These are phyloP conservation scores for Flammula alnicola DNA, from an alignment of 1,284 basidiomycete genomes.

Conservation along the genomic window DNA sequence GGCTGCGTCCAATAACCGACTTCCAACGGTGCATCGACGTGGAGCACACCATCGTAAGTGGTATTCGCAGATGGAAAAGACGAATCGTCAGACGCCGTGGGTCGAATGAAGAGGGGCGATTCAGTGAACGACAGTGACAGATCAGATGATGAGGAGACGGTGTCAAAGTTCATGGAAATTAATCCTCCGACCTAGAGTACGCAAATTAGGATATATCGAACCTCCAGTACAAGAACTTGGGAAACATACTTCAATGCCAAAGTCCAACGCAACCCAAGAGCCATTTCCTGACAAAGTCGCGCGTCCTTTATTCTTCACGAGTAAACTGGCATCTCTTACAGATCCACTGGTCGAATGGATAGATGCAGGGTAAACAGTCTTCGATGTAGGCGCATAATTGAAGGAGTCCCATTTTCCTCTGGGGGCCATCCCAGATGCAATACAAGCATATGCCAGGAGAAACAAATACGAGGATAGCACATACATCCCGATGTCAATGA, in stretches of 20 bases:
- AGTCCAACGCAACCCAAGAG: conserved; percentile 49
- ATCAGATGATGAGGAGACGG: conserved; percentile 31
- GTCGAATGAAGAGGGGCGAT: conserved; percentile 48
- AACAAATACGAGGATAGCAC: neutral
- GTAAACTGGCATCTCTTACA: conserved; percentile 30
- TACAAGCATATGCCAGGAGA: neutral
- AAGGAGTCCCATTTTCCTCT: conserved; percentile 49
- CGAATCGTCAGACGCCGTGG: conserved; percentile 49
- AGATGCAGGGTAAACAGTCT: conserved; percentile 42
- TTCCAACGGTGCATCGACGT: conserved; percentile 40
- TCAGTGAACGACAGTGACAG: conserved; percentile 53
- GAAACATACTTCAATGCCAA: conserved; percentile 45
- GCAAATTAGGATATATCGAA: neutral
- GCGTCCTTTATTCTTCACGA: conserved; percentile 36
- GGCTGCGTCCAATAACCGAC: conserved; percentile 56
- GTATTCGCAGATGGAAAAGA: conserved; percentile 43
- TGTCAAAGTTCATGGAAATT: conserved; percentile 44
- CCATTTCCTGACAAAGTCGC: conserved; percentile 38
- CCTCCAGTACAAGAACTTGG: neutral
- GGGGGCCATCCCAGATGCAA: conserved; percentile 32
- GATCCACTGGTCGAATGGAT: conserved; percentile 39
- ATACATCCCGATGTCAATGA: no score
- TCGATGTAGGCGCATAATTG: conserved; percentile 47
- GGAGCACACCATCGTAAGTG: conserved; percentile 53
- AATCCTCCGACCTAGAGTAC: conserved; percentile 46